These are phyloP conservation scores for Dioszegia crocea DNA, from an alignment of 768 basidiomycete genomes.

Conservation along the genomic window DNA sequence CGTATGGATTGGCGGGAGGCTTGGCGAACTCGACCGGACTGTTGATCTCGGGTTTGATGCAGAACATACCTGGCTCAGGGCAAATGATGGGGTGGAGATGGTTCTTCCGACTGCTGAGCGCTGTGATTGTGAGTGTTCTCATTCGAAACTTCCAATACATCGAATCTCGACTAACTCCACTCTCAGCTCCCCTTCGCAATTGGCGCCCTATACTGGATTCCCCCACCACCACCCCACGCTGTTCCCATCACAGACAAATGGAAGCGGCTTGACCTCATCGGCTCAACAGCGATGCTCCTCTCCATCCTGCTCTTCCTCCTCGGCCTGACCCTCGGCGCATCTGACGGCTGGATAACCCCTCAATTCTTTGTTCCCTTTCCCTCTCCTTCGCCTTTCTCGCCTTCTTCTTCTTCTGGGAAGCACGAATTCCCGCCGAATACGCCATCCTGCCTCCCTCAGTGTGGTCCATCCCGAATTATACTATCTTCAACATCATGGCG, in stretches of 20 bases:
- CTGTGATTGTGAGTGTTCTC: slow-evolving; percentile 8
- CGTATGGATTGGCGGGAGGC: slow-evolving; percentile 22
- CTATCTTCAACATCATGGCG: slow-evolving; percentile 36
- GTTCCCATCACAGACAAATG: slow-evolving; percentile 17
- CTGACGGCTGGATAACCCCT: slow-evolving; percentile 41
- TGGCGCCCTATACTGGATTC: slow-evolving; percentile 15
- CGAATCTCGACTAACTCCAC: no score
- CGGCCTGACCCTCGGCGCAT: slow-evolving; percentile 44
- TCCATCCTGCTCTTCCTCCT: slow-evolving; percentile 44
- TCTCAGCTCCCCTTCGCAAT: slow-evolving; percentile 16
- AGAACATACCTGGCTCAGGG: slow-evolving; percentile 16
- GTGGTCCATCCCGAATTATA: slow-evolving; percentile 47
- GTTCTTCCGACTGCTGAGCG: slow-evolving; percentile 31
- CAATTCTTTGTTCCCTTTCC: slow-evolving; percentile 40
- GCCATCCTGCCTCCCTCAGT: slow-evolving; percentile 39
- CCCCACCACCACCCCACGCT: slow-evolving; percentile 12
- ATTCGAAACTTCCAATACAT: neutral
- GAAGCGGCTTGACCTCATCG: slow-evolving; percentile 41
- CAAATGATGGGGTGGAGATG: slow-evolving; percentile 34
- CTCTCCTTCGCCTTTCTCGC: slow-evolving; percentile 35
- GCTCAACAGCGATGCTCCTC: slow-evolving; percentile 31
- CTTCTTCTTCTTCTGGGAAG: slow-evolving; percentile 48
- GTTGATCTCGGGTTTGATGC: slow-evolving; percentile 25
- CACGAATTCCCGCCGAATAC: slow-evolving; percentile 27
- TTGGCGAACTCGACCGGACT: slow-evolving; percentile 22